These are phyloP conservation scores for Lichtheimia corymbifera DNA, from an alignment of 371 early-diverging fungal species.

Conservation along the genomic window DNA sequence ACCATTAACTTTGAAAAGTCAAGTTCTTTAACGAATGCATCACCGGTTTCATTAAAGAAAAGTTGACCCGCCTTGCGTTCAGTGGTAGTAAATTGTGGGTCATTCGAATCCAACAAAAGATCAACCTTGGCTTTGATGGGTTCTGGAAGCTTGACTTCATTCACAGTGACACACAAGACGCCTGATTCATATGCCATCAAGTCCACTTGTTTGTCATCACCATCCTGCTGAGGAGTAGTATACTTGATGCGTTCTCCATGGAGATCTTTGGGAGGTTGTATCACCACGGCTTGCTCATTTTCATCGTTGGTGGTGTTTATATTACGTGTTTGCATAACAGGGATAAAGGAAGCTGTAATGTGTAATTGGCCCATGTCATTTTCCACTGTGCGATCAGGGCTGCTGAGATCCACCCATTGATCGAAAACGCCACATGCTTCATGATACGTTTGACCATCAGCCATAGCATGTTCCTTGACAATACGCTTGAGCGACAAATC, in stretches of 20 bases:
- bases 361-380: constrained; percentile 61
- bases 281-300: constrained; percentile 21
- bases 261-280: constrained; percentile 37
- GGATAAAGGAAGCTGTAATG: constrained; percentile 69
- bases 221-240: constrained; percentile 6
- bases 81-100: constrained; percentile 40
- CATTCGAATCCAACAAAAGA: constrained; percentile 43
- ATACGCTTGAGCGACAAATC: constrained; percentile 41
- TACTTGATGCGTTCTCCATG: constrained; percentile 47
- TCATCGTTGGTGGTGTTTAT: constrained; percentile 32
- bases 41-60: constrained; percentile 44
- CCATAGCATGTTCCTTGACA: constrained; percentile 11
- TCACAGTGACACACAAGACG: constrained; percentile 42
- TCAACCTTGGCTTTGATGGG: constrained; percentile 24
- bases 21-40: constrained; percentile 51
- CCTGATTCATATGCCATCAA: constrained; percentile 47
- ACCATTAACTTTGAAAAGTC: constrained; percentile 48
- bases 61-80: constrained; percentile 37
- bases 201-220: constrained; percentile 27
- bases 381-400: constrained; percentile 51
- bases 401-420: constrained; percentile 53
- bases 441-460: constrained; percentile 22
- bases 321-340: constrained; percentile 55
- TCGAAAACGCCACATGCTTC: constrained; percentile 20
- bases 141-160: constrained; percentile 30